Percentiles rank a stretch among this genome's conserved stretches.
These are phyloP conservation scores for Malassezia nana DNA, from an alignment of 1,284 basidiomycete genomes.

Conservation along the genomic window DNA sequence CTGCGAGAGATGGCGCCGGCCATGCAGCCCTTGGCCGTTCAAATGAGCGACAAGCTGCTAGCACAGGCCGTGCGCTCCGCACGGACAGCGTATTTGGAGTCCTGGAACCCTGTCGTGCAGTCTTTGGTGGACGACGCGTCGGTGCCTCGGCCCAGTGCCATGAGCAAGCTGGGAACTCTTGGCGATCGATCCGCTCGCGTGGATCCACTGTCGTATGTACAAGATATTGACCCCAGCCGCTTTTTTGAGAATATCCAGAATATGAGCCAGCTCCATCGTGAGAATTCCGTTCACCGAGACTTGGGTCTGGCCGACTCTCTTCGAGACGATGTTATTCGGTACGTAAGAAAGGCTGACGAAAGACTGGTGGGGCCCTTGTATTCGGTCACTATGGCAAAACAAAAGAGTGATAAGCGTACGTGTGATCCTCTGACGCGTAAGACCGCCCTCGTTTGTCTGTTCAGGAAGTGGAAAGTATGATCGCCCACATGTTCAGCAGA, in stretches of 20 bases:
- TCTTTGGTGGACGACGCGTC: background rate
- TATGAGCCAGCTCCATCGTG: slow-evolving; percentile 10
- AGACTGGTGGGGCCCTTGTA: slow-evolving; percentile 13
- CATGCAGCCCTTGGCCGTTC: background rate
- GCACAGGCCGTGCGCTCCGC: slow-evolving; percentile 11
- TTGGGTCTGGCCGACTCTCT: slow-evolving; percentile 1
- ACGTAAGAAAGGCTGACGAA: background rate
- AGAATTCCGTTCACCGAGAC: slow-evolving; percentile 1
- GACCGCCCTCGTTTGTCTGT: background rate
- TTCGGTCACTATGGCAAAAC: slow-evolving; percentile 4
- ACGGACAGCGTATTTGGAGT: slow-evolving; percentile 13
- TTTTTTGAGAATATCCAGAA: slow-evolving; percentile 7
- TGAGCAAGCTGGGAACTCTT: background rate
- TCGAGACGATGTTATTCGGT: slow-evolving; percentile 13
- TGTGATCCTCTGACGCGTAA: background rate
- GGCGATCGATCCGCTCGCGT: background rate
- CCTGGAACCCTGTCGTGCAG: slow-evolving; percentile 14
- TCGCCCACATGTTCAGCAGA: slow-evolving; percentile 4
- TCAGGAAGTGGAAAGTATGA: slow-evolving; percentile 3
- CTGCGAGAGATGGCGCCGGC: background rate
- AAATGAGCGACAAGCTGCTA: background rate
- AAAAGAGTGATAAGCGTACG: background rate
- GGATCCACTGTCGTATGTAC: background rate
- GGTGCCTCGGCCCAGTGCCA: background rate
- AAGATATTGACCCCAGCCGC: background rate